Conservation (phyloP, 2,329 filamentous ascomycete genomes). For the Dryadomyces sulphureus region DNA sequence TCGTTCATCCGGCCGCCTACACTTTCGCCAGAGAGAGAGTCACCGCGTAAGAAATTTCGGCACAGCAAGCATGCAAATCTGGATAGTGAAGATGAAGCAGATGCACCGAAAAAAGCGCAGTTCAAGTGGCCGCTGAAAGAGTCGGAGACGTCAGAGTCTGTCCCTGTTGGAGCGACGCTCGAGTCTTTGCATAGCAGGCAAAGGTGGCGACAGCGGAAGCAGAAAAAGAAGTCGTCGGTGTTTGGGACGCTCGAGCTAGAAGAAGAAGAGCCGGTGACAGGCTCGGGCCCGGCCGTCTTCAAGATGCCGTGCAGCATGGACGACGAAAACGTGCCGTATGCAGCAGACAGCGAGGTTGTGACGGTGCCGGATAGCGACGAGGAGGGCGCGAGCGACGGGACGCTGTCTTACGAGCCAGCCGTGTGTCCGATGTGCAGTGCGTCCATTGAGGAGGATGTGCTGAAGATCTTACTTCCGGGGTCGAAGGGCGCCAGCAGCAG, state of each 20-base stretch:
- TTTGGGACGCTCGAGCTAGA: neutral
- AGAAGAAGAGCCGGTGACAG: neutral
- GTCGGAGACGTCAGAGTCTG: neutral
- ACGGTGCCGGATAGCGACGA: neutral
- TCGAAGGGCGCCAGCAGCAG: neutral
- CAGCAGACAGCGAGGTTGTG: neutral
- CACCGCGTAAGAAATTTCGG: conserved; percentile 2
- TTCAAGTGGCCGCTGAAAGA: conserved; percentile 2
- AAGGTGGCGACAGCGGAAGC: conserved; percentile 1
- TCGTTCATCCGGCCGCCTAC: neutral
- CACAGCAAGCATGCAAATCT: neutral
- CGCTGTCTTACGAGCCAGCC: conserved; percentile 2
- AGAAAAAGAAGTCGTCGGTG: neutral
- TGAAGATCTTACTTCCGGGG: conserved; percentile 20
- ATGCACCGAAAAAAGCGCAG: neutral
- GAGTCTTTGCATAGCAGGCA: neutral
- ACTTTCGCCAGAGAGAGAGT: neutral
- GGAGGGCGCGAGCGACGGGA: conserved; percentile 2
- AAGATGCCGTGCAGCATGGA: neutral
- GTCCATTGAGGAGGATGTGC: conserved; percentile 36
- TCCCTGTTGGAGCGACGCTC: neutral
- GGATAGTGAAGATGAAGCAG: neutral
- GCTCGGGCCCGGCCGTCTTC: neutral
- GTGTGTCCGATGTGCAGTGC: conserved; percentile 55
- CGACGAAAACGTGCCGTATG: neutral